A percentile compares a stretch with the other conserved stretches of the same genome.
These are phyloP conservation scores for Alternaria panax DNA, from an alignment of 2,329 filamentous ascomycete genomes.

Conservation along the genomic window DNA sequence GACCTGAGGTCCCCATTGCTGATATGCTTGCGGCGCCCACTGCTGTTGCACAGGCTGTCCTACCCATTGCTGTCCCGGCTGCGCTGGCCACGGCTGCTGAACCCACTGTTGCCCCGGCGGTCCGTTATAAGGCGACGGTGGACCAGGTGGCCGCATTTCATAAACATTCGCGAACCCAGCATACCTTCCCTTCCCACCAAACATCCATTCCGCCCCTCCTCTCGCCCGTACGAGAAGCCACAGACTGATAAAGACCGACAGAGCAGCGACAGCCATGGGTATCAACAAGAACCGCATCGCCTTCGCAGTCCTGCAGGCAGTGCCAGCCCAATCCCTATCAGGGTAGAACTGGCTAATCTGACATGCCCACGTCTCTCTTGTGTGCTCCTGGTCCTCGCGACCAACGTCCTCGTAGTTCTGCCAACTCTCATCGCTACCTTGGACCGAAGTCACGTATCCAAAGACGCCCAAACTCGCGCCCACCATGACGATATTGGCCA, in stretches of 20 bases:
- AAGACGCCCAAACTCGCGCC: slow-evolving; percentile 30
- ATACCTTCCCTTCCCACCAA: slow-evolving; percentile 39
- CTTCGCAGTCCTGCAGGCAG: slow-evolving; percentile 35
- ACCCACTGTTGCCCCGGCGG: slow-evolving; percentile 1
- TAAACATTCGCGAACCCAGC: slow-evolving; percentile 36
- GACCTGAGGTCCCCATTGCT: slow-evolving; percentile 4
- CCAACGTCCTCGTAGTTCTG: slow-evolving; percentile 25
- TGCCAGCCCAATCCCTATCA: slow-evolving; percentile 30
- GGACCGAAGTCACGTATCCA: slow-evolving; percentile 30
- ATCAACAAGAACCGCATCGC: slow-evolving; percentile 37
- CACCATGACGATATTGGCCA: slow-evolving; percentile 23
- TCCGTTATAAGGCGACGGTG: slow-evolving; percentile 3
- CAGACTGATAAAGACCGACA: slow-evolving; percentile 25
- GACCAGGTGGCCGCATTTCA: slow-evolving; percentile 26
- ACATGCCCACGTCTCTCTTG: slow-evolving; percentile 41
- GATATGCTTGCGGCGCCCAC: slow-evolving; percentile 15
- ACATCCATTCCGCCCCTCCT: slow-evolving; percentile 38
- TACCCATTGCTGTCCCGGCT: slow-evolving; percentile 14
- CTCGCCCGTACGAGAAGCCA: slow-evolving; percentile 33
- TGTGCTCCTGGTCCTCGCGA: slow-evolving; percentile 18
- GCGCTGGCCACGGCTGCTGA: not conserved
- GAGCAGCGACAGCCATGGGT: slow-evolving; percentile 28
- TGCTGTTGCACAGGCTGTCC: slow-evolving; percentile 13
- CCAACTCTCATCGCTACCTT: slow-evolving; percentile 27
- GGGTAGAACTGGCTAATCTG: slow-evolving; percentile 30